Conservation (phyloP, 2,329 filamentous ascomycete species). For the Arthrinium phaeospermum region DNA sequence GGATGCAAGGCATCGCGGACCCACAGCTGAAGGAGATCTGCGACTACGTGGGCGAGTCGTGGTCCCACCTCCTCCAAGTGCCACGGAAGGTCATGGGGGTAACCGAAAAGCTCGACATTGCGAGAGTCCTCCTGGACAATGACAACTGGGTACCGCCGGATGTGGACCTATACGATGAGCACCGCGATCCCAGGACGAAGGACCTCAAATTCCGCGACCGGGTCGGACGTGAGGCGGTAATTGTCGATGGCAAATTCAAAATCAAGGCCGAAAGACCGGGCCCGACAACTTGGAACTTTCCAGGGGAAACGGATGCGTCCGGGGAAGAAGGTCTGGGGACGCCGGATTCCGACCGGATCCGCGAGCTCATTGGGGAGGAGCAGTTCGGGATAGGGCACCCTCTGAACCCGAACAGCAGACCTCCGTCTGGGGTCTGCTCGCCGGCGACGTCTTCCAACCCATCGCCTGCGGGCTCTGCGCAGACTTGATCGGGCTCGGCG, state of each 20-base stretch:
- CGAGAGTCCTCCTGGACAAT: conserved; percentile 51
- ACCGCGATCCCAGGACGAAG: conserved; percentile 31
- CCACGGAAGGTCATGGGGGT: conserved; percentile 46
- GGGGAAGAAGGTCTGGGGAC: conserved; percentile 8
- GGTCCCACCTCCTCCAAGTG: conserved; percentile 47
- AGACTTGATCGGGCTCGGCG: not conserved
- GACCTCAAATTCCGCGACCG: conserved; percentile 27
- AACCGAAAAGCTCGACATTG: conserved; percentile 43
- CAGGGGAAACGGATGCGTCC: not conserved
- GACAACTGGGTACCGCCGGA: conserved; percentile 46
- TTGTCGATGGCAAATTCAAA: conserved; percentile 18
- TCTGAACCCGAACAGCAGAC: not conserved
- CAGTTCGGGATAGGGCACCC: conserved; percentile 18
- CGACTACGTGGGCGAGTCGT: conserved; percentile 44
- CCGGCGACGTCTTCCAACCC: not conserved
- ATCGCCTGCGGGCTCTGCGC: not conserved
- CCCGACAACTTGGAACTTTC: not conserved
- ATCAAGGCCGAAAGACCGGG: conserved; percentile 4
- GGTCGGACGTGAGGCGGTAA: conserved; percentile 21
- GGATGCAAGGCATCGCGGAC: conserved; percentile 53
- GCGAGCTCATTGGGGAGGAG: not conserved
- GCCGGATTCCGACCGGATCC: not conserved
- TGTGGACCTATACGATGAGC: conserved; percentile 31
- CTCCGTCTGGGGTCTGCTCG: not conserved
- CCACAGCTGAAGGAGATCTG: conserved; percentile 53